Percentiles rank a stretch among this genome's conserved stretches.
Conservation (phyloP, 2,329 filamentous ascomycete genomes). For the Penicillium sp. region DNA sequence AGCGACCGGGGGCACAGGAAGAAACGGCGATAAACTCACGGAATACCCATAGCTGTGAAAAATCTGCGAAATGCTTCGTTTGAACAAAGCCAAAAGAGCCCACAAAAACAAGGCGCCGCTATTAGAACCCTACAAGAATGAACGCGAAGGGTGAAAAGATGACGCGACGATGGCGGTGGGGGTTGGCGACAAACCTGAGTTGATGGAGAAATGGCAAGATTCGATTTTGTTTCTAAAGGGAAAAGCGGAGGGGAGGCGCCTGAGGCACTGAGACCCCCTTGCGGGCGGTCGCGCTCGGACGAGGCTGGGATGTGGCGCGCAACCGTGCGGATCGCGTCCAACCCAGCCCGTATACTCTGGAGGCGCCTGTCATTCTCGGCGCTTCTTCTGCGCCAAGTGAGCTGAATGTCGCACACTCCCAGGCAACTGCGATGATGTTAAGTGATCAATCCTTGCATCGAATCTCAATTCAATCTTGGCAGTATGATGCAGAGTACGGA, state of each 20-base stretch:
- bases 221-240: slow-evolving; percentile 30
- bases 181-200: slow-evolving; percentile 23
- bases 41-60: slow-evolving; percentile 44
- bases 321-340: slow-evolving; percentile 20
- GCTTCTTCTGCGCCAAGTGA: slow-evolving; percentile 6
- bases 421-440: not conserved
- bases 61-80: slow-evolving; percentile 6
- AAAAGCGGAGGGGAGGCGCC: slow-evolving; percentile 28
- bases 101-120: slow-evolving; percentile 11
- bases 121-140: slow-evolving; percentile 15
- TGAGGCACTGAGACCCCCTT: slow-evolving; percentile 26
- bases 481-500: not conserved
- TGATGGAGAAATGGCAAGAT: slow-evolving; percentile 33
- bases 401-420: not conserved
- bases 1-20: slow-evolving; percentile 10
- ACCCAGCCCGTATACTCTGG: slow-evolving; percentile 14
- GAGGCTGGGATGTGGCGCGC: slow-evolving; percentile 24
- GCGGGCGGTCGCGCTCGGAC: slow-evolving; percentile 8
- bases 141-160: slow-evolving; percentile 22
- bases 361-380: slow-evolving; percentile 1
- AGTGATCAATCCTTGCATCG: not conserved
- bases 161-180: slow-evolving; percentile 24
- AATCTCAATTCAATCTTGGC: not conserved
- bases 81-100: slow-evolving; percentile 5
- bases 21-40: slow-evolving; percentile 39